Evolutionary conservation across 805 yeast species (phyloP), one percentile per base, ranked within the genome.

Genomic region (Ogataea nitratoaversa): DNA sequence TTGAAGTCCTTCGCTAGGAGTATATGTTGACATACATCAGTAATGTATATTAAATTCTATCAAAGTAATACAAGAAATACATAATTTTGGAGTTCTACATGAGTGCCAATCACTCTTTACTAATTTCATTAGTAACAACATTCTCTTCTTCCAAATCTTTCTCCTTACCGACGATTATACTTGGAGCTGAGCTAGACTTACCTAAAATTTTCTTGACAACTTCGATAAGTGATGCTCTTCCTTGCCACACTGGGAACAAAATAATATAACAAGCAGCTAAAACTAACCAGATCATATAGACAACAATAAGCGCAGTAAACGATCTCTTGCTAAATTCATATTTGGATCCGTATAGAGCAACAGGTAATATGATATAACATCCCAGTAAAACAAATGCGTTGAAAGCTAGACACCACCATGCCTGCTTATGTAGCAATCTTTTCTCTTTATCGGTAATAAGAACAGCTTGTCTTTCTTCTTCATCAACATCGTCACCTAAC

Each of bases 361-460:
- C 43, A 1, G 68, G 63, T 22, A 65, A 46, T 17, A 65, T 45
- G 7, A 67, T 37, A 41, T 58, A 63, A 16, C 56, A 62, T 2
- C 63, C 60, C 14, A 59, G 34, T 3, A 65, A 18, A 11, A 60
- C 24, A 28, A 65, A 52, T 12, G 48, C 19, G 34, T 76, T 74
- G 27, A 74, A 55, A 2, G 59, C 46, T 8, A 68, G 49, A 52
- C 76, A 68, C 44, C 71, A 62, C 22, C 57, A 50, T 8, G 66
- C 61, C 27, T 72, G 77, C 25, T 47, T 59, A 42, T 65, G 66
- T 8, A 53, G 32, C 5, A 35, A 14, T 14, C 46, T 49, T 34
- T 50, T 48, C 14, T 58, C 62, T 3, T 47, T 46, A 6, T 40
- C 48, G 7, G 47, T 39, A 8, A 56, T 41, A 8, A 37, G 38